Percentiles rank a stretch among this genome's conserved stretches.
Evolutionary conservation across 1,284 basidiomycete genomes (phyloP).

Genomic region (Ceratobasidium sp.): DNA sequence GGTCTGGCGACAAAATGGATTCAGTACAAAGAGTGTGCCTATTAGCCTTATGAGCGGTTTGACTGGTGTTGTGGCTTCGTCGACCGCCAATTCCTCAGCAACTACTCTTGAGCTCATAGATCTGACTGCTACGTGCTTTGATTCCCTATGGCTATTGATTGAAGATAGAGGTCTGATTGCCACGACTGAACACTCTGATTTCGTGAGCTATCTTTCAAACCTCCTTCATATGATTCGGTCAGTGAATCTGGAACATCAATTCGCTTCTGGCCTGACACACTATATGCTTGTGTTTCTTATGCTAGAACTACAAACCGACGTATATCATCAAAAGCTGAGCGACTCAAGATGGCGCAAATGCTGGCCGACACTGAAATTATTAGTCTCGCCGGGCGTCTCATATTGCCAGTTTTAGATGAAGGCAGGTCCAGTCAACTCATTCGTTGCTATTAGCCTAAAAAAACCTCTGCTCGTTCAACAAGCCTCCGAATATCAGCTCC

Average conservation of each 20-base stretch:
- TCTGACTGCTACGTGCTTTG: background rate
- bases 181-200: background rate
- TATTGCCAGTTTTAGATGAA: background rate
- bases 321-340: too few relatives aligned
- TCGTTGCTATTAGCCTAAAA: background rate
- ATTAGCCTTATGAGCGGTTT: too few relatives aligned
- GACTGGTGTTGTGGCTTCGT: too few relatives aligned
- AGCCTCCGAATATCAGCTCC: background rate
- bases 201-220: background rate
- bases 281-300: too few relatives aligned
- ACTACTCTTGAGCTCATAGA: background rate
- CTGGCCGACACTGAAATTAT: background rate
- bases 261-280: too few relatives aligned
- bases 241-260: too few relatives aligned
- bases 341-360: background rate
- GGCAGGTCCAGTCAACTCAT: background rate
- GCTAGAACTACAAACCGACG: too few relatives aligned
- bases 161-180: background rate
- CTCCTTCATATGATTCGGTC: too few relatives aligned
- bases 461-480: background rate
- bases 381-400: background rate
- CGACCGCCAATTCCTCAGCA: background rate
- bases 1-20: background rate
- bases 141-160: background rate
- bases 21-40: too few relatives aligned